Evolutionary conservation across 2,329 filamentous ascomycete species (phyloP).

Genomic region (Nigrospora osmanthi): DNA sequence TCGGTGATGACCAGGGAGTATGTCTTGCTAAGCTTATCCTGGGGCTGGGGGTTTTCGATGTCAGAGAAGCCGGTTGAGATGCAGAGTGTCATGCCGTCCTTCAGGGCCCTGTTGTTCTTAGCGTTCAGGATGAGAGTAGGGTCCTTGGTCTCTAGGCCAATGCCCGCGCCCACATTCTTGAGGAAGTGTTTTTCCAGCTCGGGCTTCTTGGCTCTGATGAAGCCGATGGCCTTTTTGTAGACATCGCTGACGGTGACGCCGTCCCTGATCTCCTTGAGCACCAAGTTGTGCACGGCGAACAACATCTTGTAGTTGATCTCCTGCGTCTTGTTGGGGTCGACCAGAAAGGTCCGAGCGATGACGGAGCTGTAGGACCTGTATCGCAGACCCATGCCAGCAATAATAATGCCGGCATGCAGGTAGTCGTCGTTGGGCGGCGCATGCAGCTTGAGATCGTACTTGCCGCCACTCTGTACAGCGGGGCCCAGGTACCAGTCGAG

Average conservation of each 20-base stretch:
- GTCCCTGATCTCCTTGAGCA: conserved; percentile 84
- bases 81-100: conserved; percentile 94
- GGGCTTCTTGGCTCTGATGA: conserved; percentile 85
- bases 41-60: conserved; percentile 76
- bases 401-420: conserved; percentile 86
- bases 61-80: conserved; percentile 87
- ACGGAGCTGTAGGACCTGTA: conserved; percentile 95
- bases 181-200: conserved; percentile 92
- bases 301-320: conserved; percentile 92
- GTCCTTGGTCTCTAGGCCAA: conserved; percentile 89
- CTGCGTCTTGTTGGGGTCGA: conserved; percentile 94
- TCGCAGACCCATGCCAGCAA: conserved; percentile 82
- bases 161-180: conserved; percentile 84
- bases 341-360: conserved; percentile 88
- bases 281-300: conserved; percentile 74
- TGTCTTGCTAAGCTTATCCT: conserved; percentile 80
- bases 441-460: conserved; percentile 81
- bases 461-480: conserved; percentile 88
- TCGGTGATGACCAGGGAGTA: conserved; percentile 91
- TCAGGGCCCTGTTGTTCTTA: conserved; percentile 76
- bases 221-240: conserved; percentile 74
- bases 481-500: conserved; percentile 93
- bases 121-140: conserved; percentile 73
- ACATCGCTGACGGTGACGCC: conserved; percentile 82
- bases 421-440: conserved; percentile 72